Percentiles rank a stretch among this genome's conserved stretches.
Evolutionary conservation across 495 filamentous ascomycete species (phyloP).

Genomic region (Penicillium mononematosum): DNA sequence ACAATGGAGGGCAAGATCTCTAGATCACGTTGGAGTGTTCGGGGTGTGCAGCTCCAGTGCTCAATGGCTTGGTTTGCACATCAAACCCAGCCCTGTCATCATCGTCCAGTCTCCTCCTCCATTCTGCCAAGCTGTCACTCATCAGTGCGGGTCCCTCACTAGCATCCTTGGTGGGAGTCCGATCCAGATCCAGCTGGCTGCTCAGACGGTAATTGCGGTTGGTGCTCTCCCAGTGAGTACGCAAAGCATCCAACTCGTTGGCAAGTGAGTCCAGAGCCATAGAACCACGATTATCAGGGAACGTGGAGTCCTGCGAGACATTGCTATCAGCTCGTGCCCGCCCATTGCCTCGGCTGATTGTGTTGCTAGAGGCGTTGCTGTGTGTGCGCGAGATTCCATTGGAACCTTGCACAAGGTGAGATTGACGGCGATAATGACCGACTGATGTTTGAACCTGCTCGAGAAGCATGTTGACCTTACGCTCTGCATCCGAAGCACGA

Average conservation of each 20-base stretch:
- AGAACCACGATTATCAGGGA: slow-evolving; percentile 68
- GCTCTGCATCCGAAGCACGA: slow-evolving; percentile 84
- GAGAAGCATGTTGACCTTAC: slow-evolving; percentile 86
- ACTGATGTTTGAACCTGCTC: slow-evolving; percentile 93
- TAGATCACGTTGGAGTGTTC: slow-evolving; percentile 40
- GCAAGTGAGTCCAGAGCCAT: slow-evolving; percentile 89
- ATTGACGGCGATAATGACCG: slow-evolving; percentile 88
- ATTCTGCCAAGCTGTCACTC: slow-evolving; percentile 69
- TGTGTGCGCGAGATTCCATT: slow-evolving; percentile 46
- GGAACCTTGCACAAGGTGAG: slow-evolving; percentile 47
- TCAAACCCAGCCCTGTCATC: slow-evolving; percentile 47
- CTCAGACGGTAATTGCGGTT: slow-evolving; percentile 91
- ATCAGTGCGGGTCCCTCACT: slow-evolving; percentile 48
- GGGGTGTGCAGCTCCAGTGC: slow-evolving; percentile 21
- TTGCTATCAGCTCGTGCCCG: slow-evolving; percentile 45
- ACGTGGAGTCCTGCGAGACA: slow-evolving; percentile 59
- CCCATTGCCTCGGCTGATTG: slow-evolving; percentile 24
- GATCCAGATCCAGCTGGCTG: slow-evolving; percentile 81
- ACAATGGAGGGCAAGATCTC: slow-evolving; percentile 7
- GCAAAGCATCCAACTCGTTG: slow-evolving; percentile 82
- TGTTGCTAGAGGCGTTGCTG: slow-evolving; percentile 48
- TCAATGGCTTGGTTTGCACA: slow-evolving; percentile 32
- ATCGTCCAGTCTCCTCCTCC: slow-evolving; percentile 70
- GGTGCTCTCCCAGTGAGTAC: slow-evolving; percentile 90
- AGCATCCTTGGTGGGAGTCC: slow-evolving; percentile 55